Evolutionary conservation across 805 yeast genomes (phyloP), one percentile per base, ranked within the genome.

Genomic region (Sugiyamaella smithiae): DNA sequence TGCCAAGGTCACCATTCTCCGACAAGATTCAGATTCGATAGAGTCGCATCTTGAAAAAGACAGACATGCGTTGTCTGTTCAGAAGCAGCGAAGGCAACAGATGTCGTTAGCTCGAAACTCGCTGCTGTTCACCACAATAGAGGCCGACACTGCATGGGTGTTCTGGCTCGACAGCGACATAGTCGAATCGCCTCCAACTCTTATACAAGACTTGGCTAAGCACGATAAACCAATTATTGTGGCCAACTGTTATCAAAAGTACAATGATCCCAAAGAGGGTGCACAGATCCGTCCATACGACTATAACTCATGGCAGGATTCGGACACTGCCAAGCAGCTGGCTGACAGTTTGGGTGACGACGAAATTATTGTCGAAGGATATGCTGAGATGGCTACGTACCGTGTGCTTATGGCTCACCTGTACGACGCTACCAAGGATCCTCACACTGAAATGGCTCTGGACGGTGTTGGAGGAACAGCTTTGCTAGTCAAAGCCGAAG

Each of bases 381-480:
- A 93, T 68, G 72, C 82, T 1, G 97, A 93, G 63, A 73, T 91
- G 68, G 95, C 97, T 43, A 93, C 99, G 1, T 93, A 85, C 66
- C 80, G 99, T 68, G 85, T 95, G 12, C 74, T 93, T 59, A 93
- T 93, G 99, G 98, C 96, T 0, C 82, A 84, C 61, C 80, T 81
- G 65, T 86, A 85, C 67, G 85, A 85, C 60, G 69, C 81, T 3
- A 70, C 73, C 5, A 93, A 85, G 23, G 83, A 82, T 28, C 80
- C 80, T 49, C 73, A 76, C 56, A 76, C 82, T 2, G 91, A 84
- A 63, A 84, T 93, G 86, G 80, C 78, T 40, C 75, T 93, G 51
- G 98, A 93, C 66, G 99, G 99, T 65, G 98, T 93, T 50, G 99
- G 99, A 46, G 98, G 97, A 54, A 96, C 97, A 19, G 95, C 97